Conservation (phyloP, 1,139 yeast species). For the Geotrichum citri-aurantii region DNA sequence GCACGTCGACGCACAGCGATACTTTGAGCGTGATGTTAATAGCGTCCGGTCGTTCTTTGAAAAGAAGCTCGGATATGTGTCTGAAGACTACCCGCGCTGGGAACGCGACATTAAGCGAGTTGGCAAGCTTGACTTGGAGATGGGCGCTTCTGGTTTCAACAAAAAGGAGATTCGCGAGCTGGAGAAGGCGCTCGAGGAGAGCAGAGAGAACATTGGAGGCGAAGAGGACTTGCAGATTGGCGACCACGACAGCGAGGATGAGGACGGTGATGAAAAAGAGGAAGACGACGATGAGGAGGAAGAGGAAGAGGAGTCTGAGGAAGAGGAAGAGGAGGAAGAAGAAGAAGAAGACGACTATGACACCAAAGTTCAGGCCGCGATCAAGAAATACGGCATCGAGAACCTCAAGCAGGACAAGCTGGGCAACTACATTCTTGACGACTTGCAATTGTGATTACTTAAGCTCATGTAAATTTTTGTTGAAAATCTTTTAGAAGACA, state of each 20-base stretch:
- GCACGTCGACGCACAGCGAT: conserved; percentile 80
- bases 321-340: conserved; percentile 36
- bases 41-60: conserved; percentile 80
- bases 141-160: conserved; percentile 86
- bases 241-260: conserved; percentile 36
- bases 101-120: conserved; percentile 64
- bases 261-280: conserved; percentile 33
- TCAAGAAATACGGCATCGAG: conserved; percentile 57
- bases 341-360: conserved; percentile 36
- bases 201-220: conserved; percentile 44
- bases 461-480: not conserved
- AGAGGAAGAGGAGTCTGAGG: conserved; percentile 26
- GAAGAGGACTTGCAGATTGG: conserved; percentile 38
- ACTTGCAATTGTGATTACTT: conserved; percentile 4
- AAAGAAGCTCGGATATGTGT: conserved; percentile 68
- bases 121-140: conserved; percentile 69
- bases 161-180: conserved; percentile 68
- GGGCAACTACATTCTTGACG: conserved; percentile 69
- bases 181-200: conserved; percentile 62
- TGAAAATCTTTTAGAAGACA: not conserved
- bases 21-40: conserved; percentile 87
- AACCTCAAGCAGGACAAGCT: conserved; percentile 73
- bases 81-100: conserved; percentile 78
- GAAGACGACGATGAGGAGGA: conserved; percentile 31
- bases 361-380: conserved; percentile 31